Conservation (phyloP, 352 stramenopile genomes). For the Phytophthora hibernalis region DNA sequence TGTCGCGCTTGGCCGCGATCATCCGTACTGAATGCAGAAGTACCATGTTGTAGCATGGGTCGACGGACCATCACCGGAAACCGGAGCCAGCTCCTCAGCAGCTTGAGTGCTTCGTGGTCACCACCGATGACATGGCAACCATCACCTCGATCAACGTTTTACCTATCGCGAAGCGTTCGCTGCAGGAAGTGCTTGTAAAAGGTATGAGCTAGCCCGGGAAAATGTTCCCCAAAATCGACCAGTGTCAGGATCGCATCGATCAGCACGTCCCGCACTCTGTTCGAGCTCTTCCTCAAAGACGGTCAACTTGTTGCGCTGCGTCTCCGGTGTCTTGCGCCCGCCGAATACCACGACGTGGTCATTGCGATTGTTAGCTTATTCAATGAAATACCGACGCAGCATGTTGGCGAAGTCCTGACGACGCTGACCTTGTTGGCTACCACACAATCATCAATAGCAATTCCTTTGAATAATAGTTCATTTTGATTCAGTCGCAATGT, state of each 20-base stretch:
- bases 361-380: no score
- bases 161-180: no score
- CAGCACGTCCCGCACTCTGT: constrained; percentile 38
- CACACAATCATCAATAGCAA: constrained; percentile 5
- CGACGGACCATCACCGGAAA: no score
- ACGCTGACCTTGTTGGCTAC: constrained; percentile 11
- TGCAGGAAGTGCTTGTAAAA: no score
- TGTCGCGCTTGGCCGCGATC: no score
- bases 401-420: no score
- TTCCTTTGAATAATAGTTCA: constrained; percentile 20
- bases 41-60: no score
- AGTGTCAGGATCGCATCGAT: constrained; percentile 43
- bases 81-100: constrained; percentile 61
- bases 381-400: no score
- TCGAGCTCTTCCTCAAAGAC: constrained; percentile 46
- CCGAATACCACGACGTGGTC: constrained; percentile 83
- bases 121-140: constrained; percentile 30
- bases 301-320: constrained; percentile 63
- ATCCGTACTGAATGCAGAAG: no score
- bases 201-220: constrained; percentile 81
- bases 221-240: constrained; percentile 52
- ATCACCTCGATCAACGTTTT: no score
- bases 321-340: no score
- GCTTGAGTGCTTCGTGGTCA: constrained; percentile 19
- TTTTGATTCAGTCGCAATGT: constrained; percentile 12